Evolutionary conservation across 805 yeast genomes (phyloP).

Genomic region (Saccharomycopsis sp.): DNA sequence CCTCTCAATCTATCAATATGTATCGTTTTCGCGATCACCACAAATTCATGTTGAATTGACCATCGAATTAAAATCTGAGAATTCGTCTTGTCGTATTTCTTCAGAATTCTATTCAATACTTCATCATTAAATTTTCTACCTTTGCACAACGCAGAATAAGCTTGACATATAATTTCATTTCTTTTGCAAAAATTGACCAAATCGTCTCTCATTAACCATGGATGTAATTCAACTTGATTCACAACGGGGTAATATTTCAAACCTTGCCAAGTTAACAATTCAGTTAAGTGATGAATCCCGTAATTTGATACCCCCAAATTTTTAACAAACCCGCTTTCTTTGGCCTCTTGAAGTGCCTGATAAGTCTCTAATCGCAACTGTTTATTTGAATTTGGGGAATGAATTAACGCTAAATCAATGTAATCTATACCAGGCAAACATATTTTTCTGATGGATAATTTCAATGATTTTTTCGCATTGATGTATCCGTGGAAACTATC

Average conservation of each 20-base stretch:
- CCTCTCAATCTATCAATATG: conserved; percentile 31
- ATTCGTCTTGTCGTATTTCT: conserved; percentile 34
- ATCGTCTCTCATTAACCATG: conserved; percentile 41
- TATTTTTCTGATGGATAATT: conserved; percentile 14
- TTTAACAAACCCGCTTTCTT: conserved; percentile 41
- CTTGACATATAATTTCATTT: conserved; percentile 30
- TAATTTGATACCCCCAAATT: conserved; percentile 61
- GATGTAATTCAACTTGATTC: conserved; percentile 46
- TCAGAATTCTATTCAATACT: conserved; percentile 29
- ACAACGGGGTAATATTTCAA: conserved; percentile 38
- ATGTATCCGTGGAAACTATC: conserved; percentile 20
- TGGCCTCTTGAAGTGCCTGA: conserved; percentile 50
- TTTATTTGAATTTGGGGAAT: conserved; percentile 20
- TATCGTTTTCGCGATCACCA: conserved; percentile 21
- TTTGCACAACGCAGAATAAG: conserved; percentile 35
- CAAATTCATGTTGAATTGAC: conserved; percentile 41
- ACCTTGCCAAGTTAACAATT: conserved; percentile 40
- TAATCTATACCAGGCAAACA: conserved; percentile 22
- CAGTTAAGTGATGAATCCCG: conserved; percentile 50
- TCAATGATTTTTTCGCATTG: conserved; percentile 11
- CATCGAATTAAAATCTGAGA: conserved; percentile 45
- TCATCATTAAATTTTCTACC: conserved; percentile 29
- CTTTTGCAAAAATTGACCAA: conserved; percentile 27
- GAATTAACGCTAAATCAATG: conserved; percentile 24
- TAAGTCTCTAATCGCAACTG: conserved; percentile 39